Evolutionary conservation across 805 yeast genomes (phyloP).

Genomic region (Schwanniomyces polymorphus): DNA sequence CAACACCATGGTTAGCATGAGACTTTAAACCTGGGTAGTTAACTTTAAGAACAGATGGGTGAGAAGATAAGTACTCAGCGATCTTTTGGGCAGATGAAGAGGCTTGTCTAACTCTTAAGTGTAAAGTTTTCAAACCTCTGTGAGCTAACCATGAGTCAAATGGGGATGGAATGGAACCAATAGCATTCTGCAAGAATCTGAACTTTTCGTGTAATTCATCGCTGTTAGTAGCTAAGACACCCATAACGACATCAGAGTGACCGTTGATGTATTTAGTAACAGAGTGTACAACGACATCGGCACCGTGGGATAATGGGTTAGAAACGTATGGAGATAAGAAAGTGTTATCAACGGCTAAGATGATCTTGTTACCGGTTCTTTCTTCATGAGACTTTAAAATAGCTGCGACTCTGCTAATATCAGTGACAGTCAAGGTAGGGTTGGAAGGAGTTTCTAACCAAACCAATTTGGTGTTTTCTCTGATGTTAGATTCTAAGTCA

Average conservation of each 20-base stretch:
- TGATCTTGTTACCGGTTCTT: conserved; percentile 50
- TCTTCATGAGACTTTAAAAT: conserved; percentile 48
- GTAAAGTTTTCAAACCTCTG: conserved; percentile 86
- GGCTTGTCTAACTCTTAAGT: conserved; percentile 74
- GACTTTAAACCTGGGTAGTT: conserved; percentile 81
- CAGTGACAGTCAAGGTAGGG: conserved; percentile 81
- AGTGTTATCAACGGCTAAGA: conserved; percentile 83
- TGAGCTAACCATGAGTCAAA: conserved; percentile 93
- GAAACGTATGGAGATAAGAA: conserved; percentile 85
- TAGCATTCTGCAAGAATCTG: conserved; percentile 81
- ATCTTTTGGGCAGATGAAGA: conserved; percentile 63
- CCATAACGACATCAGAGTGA: conserved; percentile 89
- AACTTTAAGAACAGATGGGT: conserved; percentile 59
- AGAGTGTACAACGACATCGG: conserved; percentile 84
- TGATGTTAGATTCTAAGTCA: conserved; percentile 58
- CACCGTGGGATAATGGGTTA: conserved; percentile 80
- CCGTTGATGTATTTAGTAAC: conserved; percentile 91
- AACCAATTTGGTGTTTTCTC: conserved; percentile 66
- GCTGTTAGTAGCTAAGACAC: conserved; percentile 72
- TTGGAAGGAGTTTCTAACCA: conserved; percentile 91
- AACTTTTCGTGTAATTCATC: conserved; percentile 60
- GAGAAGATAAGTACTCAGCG: conserved; percentile 58
- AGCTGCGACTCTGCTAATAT: conserved; percentile 60
- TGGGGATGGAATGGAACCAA: conserved; percentile 88
- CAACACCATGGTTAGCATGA: conserved; percentile 63